These are phyloP conservation scores for Chamaecrista fasciculata DNA, from an alignment of 306 rosid species.

Conservation along the genomic window DNA sequence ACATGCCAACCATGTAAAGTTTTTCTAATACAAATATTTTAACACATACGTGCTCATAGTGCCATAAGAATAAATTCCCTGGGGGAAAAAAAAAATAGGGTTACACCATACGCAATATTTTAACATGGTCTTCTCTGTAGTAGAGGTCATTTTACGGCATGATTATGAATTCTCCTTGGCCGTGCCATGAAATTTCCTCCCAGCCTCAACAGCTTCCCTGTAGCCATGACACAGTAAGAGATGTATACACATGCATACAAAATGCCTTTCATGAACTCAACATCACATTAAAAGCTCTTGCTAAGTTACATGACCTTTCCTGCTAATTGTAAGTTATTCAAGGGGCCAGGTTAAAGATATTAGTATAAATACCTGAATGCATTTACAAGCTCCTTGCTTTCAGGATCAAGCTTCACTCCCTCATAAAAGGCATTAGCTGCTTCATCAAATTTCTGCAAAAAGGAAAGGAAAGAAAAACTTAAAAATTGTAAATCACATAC, in stretches of 20 bases:
- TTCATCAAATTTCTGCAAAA: conserved; percentile 84
- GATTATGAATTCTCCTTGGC: conserved; percentile 44
- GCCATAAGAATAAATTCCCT: too few relatives aligned
- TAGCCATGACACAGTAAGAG: conserved; percentile 26
- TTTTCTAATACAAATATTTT: not conserved
- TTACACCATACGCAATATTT: not conserved
- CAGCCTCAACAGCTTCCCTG: conserved; percentile 97
- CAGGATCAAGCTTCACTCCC: conserved; percentile 83
- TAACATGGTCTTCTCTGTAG: conserved; percentile 14
- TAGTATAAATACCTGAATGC: conserved; percentile 72
- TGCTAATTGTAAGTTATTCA: not conserved
- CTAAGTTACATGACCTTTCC: not conserved
- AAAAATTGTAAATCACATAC: conserved; percentile 8
- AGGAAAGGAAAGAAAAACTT: conserved; percentile 20
- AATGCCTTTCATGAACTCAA: not conserved
- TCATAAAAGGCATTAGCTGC: conserved; percentile 92
- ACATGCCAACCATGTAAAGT: not conserved
- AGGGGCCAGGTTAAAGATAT: too few relatives aligned
- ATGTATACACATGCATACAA: not conserved
- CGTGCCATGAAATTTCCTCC: conserved; percentile 72
- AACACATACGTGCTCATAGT: not conserved
- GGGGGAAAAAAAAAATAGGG: not conserved
- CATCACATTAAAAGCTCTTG: not conserved
- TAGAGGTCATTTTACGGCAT: conserved; percentile 3
- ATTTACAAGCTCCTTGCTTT: conserved; percentile 69